Evolutionary conservation across 192 early-diverging fungal species (phyloP).

Genomic region (Rhizophagus prolifer): DNA sequence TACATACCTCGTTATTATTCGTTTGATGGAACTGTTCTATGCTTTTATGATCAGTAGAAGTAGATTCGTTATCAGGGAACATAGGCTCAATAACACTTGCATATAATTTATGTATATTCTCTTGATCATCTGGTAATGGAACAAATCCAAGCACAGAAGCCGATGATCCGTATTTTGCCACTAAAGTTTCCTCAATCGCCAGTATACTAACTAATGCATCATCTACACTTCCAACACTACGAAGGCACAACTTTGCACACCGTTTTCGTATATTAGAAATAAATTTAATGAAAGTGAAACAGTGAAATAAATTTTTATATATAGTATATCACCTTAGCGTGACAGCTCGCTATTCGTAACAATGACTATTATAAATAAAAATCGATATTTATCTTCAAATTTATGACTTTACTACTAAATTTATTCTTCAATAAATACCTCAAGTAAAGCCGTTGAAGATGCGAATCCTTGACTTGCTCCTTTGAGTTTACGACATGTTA

Average conservation of each 20-base stretch:
- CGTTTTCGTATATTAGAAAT: neutral
- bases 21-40: neutral
- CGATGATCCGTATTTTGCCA: constrained; percentile 9
- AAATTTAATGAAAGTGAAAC: neutral
- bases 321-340: constrained; percentile 7
- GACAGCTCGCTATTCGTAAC: constrained; percentile 8
- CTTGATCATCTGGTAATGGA: constrained; percentile 21
- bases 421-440: neutral
- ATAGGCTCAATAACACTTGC: neutral
- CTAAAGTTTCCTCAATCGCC: constrained; percentile 15
- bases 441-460: constrained; percentile 23
- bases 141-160: constrained; percentile 17
- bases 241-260: constrained; percentile 14
- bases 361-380: constrained; percentile 4
- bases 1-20: neutral
- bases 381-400: neutral
- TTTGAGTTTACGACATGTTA: constrained; percentile 19
- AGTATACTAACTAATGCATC: constrained; percentile 17
- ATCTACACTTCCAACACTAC: constrained; percentile 12
- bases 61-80: neutral
- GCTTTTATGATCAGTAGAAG: neutral
- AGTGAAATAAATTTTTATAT: no score
- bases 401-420: neutral
- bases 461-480: constrained; percentile 22
- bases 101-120: constrained; percentile 25